Evolutionary conservation across 108 stramenopile genomes (phyloP), one percentile per base, ranked within the genome.

Genomic region (Cyclotella atomus): DNA sequence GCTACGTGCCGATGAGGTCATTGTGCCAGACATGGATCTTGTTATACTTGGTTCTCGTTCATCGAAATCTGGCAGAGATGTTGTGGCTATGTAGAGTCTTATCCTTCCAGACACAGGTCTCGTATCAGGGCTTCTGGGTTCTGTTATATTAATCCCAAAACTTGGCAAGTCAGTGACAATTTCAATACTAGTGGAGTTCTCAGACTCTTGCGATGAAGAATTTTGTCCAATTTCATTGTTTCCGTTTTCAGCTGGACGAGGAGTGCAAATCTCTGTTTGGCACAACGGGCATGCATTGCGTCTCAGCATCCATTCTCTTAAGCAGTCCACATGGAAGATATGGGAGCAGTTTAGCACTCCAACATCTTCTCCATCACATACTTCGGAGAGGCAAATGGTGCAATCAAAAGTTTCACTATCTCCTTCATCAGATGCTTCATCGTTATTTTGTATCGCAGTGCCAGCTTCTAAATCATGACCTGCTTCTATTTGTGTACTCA

Each of bases 241-340:
- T 41, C 9, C 7, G 38, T 12, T 41, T 41, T 68, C 62, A 41
- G 75, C 68, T 19, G 80, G 67, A 12, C 80, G 74, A 28, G 80
- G 80, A 33, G 62, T 66, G 32, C 89, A 89, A 59, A 93, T 72
- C 44, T 86, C 77, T 19, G 59, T 25, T 60, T 88, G 84, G 62
- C 93, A 94, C 21, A 94, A 59, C 14, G 93, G 93, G 69, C 93
- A 94, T 27, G 68, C 70, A 77, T 94, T 94, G 27, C 77, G 66
- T 25, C 88, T 76, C 35, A 56, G 44, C 25, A 92, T 72, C 91
- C 91, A 92, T 47, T 77, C 45, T 56, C 79, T 78, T 30, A 92
- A 65, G 43, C 91, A 92, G 19, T 87, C 84, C 14, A 68, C 75
- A 57, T 92, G 91, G 59, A 89, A 92, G 17, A 84, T 62, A 54